Evolutionary conservation across 306 rosid genomes (phyloP), one percentile per base, ranked within the genome.

Genomic region (Cucumis sativus): DNA sequence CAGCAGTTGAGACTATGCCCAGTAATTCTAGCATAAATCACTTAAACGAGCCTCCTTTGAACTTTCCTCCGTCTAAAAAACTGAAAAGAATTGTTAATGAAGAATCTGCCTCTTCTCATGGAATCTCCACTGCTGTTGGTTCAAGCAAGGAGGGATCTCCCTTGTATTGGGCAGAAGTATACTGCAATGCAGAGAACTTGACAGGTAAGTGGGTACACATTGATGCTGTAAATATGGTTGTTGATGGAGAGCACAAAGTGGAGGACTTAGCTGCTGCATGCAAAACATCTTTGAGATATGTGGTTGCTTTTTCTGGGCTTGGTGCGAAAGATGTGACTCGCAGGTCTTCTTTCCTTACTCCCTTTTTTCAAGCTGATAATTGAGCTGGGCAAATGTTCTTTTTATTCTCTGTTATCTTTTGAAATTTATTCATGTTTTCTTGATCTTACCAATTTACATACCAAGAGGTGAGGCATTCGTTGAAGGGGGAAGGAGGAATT

Each of bases 311-410:
- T 83, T 90, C 95, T 43, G 98, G 98, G 82, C 88, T 86, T 70
- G 98, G 98, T 37, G 97, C 96, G 74, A 95, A 95, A 89, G 98
- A 95, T 58, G 96, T 95, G 86, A 95, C 98, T 45, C 91, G 93
- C 90, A 95, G 97, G 98, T 95, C 70, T 81, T 80, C 82, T 95
- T 69, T 82, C 78, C 80, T 66, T 67, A 77, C 81, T 47, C 73
- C 52, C 47, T 76, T 25, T 78, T 47, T 60, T 17, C 17, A 49
- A 69, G 51, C 40, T 56, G 21, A 56, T 21, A 23, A 16, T 60
- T 62, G 16, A 68, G 37, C 37, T 59, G 72, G 40, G 40, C 35
- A 43, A n/a, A 25, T 76, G 14, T 76, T 68, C 20, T 35, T 35
- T 17, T 18, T 28, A 21, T 25, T 40, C 25, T 59, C 21, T 10